phyloP scores from a whole-genome alignment of 805 yeast genomes.

The Saccharomyces kudriavzevii region DNA sequence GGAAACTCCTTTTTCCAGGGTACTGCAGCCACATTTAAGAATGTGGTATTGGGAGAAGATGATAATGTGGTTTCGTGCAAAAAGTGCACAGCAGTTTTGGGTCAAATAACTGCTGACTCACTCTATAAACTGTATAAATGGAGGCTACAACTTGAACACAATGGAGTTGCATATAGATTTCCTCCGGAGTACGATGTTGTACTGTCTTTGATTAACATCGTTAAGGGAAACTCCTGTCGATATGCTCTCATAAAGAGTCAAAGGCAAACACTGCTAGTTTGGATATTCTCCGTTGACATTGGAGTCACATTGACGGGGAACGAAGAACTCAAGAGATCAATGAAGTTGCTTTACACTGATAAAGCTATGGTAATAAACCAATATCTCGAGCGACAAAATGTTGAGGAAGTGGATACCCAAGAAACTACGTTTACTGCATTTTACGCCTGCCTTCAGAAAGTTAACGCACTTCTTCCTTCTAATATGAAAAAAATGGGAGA shows the following conservation, averaged over 20 bases:
- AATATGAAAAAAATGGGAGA: slow-evolving; percentile 5
- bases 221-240: slow-evolving; percentile 21
- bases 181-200: slow-evolving; percentile 18
- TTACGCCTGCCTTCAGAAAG: slow-evolving; percentile 4
- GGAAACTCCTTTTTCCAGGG: slow-evolving; percentile 21
- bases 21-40: slow-evolving; percentile 8
- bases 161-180: slow-evolving; percentile 4
- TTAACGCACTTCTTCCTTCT: slow-evolving; percentile 12
- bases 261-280: slow-evolving; percentile 9
- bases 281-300: slow-evolving; percentile 25
- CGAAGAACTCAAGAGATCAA: slow-evolving; percentile 8
- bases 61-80: slow-evolving; percentile 9
- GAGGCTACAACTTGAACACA: slow-evolving; percentile 10
- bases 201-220: slow-evolving; percentile 14
- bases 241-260: slow-evolving; percentile 12
- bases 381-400: slow-evolving; percentile 7
- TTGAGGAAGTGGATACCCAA: slow-evolving; percentile 14
- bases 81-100: slow-evolving; percentile 15
- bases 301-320: slow-evolving; percentile 10
- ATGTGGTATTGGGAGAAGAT: background rate
- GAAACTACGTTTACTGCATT: slow-evolving; percentile 13
- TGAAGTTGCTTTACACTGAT: slow-evolving; percentile 20
- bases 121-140: slow-evolving; percentile 23
- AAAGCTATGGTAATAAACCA: background rate
- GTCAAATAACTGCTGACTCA: slow-evolving; percentile 13